These are phyloP conservation scores for Geotrichum aggregatum DNA, from an alignment of 1,139 yeast species.

Conservation along the genomic window DNA sequence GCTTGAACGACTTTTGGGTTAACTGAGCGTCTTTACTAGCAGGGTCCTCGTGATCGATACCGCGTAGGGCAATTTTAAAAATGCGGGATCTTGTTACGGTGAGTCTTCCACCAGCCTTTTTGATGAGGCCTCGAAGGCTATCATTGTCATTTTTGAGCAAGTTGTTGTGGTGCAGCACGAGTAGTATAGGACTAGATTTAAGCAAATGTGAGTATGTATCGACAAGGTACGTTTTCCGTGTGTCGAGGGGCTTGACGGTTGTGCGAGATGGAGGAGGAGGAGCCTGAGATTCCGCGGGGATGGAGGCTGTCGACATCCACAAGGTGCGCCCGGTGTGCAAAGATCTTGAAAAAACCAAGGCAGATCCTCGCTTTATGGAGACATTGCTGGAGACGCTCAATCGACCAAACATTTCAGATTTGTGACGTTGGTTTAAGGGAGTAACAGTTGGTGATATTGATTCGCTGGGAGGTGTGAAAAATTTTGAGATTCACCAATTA, in stretches of 20 bases:
- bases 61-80: conserved; percentile 72
- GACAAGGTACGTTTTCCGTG: conserved; percentile 74
- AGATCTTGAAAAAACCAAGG: too few relatives aligned
- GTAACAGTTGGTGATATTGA: conserved; percentile 4
- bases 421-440: background rate
- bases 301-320: conserved; percentile 1
- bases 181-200: conserved; percentile 61
- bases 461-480: conserved; percentile 13
- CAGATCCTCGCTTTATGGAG: background rate
- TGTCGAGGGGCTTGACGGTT: conserved; percentile 24
- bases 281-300: background rate
- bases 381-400: background rate
- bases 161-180: conserved; percentile 82
- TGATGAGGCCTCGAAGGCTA: conserved; percentile 57
- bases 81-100: conserved; percentile 64
- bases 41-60: conserved; percentile 67
- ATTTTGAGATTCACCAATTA: background rate
- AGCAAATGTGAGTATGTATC: conserved; percentile 73
- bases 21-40: conserved; percentile 53
- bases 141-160: conserved; percentile 65
- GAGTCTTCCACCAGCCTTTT: conserved; percentile 60
- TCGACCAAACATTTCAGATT: conserved; percentile 13
- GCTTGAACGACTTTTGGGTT: conserved; percentile 34
- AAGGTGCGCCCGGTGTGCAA: background rate
- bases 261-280: conserved; percentile 10